Conservation (phyloP, 1,139 yeast species). For the Pichia sp. region DNA sequence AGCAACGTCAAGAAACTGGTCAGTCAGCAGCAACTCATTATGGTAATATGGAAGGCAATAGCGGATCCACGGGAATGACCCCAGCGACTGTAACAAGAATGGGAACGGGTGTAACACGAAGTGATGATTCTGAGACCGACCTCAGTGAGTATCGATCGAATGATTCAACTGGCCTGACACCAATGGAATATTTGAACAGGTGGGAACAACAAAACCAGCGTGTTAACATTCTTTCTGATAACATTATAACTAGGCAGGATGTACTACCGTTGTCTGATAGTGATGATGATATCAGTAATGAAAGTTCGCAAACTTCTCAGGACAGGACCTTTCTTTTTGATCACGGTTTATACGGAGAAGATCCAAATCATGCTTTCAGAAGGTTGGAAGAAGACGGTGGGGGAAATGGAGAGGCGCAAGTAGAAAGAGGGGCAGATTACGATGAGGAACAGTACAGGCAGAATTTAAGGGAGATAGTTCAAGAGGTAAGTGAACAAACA, state of each 20-base stretch:
- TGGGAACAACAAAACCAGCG: constrained; percentile 15
- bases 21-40: no score
- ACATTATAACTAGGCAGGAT: constrained; percentile 5
- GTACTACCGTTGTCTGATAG: constrained; percentile 5
- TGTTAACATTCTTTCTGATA: constrained; percentile 10
- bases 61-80: not conserved
- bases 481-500: constrained; percentile 4
- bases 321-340: constrained; percentile 1
- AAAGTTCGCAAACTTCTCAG: not conserved
- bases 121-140: not conserved
- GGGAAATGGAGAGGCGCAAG: not conserved
- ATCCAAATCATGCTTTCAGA: not conserved
- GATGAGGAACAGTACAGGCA: constrained; percentile 3
- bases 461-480: constrained; percentile 3
- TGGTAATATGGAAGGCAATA: no score
- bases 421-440: not conserved
- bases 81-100: not conserved
- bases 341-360: constrained; percentile 14
- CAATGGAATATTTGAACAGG: constrained; percentile 12
- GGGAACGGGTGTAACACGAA: not conserved
- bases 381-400: not conserved
- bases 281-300: not conserved
- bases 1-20: not conserved
- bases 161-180: not conserved
- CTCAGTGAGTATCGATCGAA: not conserved